phyloP scores from a whole-genome alignment of 805 yeast species.

The Wickerhamiella sorbophila region DNA sequence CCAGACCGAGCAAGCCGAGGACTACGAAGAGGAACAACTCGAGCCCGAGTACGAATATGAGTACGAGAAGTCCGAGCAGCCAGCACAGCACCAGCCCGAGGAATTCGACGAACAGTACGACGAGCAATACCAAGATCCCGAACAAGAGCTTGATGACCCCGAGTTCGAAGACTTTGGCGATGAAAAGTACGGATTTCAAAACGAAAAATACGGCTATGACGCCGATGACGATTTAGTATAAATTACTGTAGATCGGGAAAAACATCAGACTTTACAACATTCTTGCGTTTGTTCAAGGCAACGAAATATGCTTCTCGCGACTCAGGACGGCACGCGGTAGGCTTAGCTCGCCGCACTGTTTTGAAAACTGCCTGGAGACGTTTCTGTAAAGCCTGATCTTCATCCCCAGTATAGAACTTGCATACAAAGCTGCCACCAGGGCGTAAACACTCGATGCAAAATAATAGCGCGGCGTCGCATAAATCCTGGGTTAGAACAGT shows the following conservation, averaged over 20 bases:
- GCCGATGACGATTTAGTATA: not conserved
- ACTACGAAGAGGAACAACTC: not conserved
- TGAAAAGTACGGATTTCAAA: not conserved
- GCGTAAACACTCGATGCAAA: constrained; percentile 56
- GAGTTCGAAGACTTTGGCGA: no score
- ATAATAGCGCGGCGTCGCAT: constrained; percentile 77
- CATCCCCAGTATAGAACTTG: constrained; percentile 74
- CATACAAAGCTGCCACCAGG: constrained; percentile 64
- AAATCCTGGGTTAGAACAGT: constrained; percentile 36
- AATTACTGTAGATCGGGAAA: constrained; percentile 3
- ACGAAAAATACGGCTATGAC: not conserved
- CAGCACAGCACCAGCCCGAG: not conserved
- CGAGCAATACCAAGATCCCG: not conserved
- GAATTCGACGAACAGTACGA: not conserved
- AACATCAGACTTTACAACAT: constrained; percentile 1
- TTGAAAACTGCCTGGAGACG: constrained; percentile 45
- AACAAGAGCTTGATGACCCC: no score
- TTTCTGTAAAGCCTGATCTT: constrained; percentile 49
- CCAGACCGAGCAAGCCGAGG: not conserved
- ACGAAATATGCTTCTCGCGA: constrained; percentile 76
- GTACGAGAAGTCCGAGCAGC: not conserved
- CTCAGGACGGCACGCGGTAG: constrained; percentile 62
- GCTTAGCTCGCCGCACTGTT: constrained; percentile 58
- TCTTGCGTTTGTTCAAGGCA: constrained; percentile 33
- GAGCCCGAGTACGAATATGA: not conserved